Evolutionary conservation across 208 protist species (phyloP), one percentile per base, ranked within the genome.

Genomic region (Leishmania gerbilli): DNA sequence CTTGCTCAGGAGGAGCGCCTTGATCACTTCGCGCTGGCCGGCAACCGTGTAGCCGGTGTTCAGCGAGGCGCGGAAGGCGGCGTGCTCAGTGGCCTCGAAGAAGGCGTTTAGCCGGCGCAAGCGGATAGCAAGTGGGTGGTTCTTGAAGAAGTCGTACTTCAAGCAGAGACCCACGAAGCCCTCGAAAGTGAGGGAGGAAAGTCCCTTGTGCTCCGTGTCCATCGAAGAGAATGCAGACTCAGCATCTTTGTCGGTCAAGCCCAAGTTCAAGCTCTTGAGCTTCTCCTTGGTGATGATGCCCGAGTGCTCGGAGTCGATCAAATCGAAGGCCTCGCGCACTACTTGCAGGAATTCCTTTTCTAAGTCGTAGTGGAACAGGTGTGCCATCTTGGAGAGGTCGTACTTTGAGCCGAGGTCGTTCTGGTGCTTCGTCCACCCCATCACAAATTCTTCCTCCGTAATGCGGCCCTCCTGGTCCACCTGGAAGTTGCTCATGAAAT

Each of bases 41-140:
- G 91, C 85, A 27, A 97, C 95, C 68, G 90, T 97, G 88, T 95
- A 97, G 31, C 95, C 93, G 19, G 93, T 95, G 84, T 88, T 95
- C 27, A 96, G 56, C 76, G 84, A 90, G 24, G 71, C 82, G 58
- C 92, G 91, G 65, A 95, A 87, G 65, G 81, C 87, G 47, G 80
- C 77, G 72, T 91, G 87, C 75, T 97, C 92, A 17, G 92, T 95
- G 27, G 90, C 81, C 58, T 91, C 91, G 82, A 96, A 97, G 71
- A 97, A 90, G 55, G 88, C 84, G 31, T 96, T 92, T 0, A 95
- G 79, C 51, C 90, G 90, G 42, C 92, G 92, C 9, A 97, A 84
- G 71, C 92, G 89, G 42, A 93, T 91, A 56, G 87, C 90, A 40
- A 97, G 82, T 45, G 95, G 90, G 84, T 95, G 89, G 79, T 96